phyloP scores from a whole-genome alignment of 768 basidiomycete species.

The Boletus tylopilopsis region DNA sequence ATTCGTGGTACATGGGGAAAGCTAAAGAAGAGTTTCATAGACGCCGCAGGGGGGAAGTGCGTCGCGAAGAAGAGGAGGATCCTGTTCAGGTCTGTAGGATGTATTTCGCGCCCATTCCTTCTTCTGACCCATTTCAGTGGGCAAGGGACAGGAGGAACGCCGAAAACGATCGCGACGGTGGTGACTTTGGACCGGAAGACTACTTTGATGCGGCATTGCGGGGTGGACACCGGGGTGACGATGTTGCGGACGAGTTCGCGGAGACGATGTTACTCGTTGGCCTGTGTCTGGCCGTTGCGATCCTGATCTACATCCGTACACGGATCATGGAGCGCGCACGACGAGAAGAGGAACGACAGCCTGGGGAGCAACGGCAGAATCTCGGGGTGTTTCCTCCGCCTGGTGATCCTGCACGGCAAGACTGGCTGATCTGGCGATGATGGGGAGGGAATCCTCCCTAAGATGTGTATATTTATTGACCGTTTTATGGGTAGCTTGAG shows the following conservation, averaged over 20 bases:
- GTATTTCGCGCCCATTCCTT: neutral
- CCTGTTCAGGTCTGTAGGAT: slow-evolving; percentile 58
- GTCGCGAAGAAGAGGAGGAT: slow-evolving; percentile 57
- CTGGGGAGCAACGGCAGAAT: slow-evolving; percentile 30
- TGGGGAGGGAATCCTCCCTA: neutral
- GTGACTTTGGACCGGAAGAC: slow-evolving; percentile 78
- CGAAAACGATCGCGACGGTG: slow-evolving; percentile 65
- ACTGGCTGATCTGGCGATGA: slow-evolving; percentile 57
- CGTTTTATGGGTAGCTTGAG: neutral
- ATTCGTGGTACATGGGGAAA: slow-evolving; percentile 80
- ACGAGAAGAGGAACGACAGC: slow-evolving; percentile 48
- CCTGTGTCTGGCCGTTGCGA: slow-evolving; percentile 68
- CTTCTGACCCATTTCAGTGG: slow-evolving; percentile 49
- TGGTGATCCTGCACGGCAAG: slow-evolving; percentile 60
- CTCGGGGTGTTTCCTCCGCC: slow-evolving; percentile 56
- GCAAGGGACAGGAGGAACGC: slow-evolving; percentile 69
- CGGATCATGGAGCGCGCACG: slow-evolving; percentile 72
- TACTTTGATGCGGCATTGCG: slow-evolving; percentile 70
- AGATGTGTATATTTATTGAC: slow-evolving; percentile 4
- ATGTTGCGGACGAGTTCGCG: slow-evolving; percentile 63
- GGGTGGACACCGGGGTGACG: slow-evolving; percentile 57
- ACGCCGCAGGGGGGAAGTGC: slow-evolving; percentile 43
- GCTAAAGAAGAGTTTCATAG: slow-evolving; percentile 74
- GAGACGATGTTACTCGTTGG: slow-evolving; percentile 79
- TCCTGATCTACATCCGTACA: slow-evolving; percentile 75